These are phyloP conservation scores for Boechera divaricarpa DNA, from an alignment of 345 rosid species.

Conservation along the genomic window DNA sequence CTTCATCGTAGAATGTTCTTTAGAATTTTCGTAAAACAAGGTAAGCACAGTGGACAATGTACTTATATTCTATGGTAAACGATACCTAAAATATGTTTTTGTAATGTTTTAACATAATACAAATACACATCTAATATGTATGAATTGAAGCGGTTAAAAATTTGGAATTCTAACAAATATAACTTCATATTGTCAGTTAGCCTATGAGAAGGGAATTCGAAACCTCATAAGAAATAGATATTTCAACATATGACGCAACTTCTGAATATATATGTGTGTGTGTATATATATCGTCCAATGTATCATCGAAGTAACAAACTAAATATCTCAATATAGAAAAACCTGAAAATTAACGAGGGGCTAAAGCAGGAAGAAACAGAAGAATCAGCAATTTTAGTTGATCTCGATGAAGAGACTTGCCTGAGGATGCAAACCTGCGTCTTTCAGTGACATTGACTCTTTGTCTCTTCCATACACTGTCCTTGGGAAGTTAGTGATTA, in stretches of 20 bases:
- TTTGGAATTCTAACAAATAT: too few relatives aligned
- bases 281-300: slow-evolving; percentile 11
- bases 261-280: slow-evolving; percentile 22
- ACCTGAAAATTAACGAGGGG: neutral
- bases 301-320: slow-evolving; percentile 35
- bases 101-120: too few relatives aligned
- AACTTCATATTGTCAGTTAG: neutral
- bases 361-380: slow-evolving; percentile 12
- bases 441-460: slow-evolving; percentile 65
- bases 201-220: neutral
- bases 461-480: slow-evolving; percentile 73
- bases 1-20: too few relatives aligned
- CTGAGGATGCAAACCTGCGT: slow-evolving; percentile 97
- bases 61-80: too few relatives aligned
- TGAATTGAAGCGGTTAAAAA: too few relatives aligned
- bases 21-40: too few relatives aligned
- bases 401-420: slow-evolving; percentile 98
- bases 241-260: slow-evolving; percentile 16
- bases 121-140: too few relatives aligned
- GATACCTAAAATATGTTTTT: too few relatives aligned
- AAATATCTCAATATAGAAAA: slow-evolving; percentile 18
- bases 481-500: slow-evolving; percentile 92
- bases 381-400: slow-evolving; percentile 45
- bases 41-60: too few relatives aligned
- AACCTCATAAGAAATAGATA: slow-evolving; percentile 23